Conservation (phyloP, 345 rosid genomes). For the Kernera saxatilis region DNA sequence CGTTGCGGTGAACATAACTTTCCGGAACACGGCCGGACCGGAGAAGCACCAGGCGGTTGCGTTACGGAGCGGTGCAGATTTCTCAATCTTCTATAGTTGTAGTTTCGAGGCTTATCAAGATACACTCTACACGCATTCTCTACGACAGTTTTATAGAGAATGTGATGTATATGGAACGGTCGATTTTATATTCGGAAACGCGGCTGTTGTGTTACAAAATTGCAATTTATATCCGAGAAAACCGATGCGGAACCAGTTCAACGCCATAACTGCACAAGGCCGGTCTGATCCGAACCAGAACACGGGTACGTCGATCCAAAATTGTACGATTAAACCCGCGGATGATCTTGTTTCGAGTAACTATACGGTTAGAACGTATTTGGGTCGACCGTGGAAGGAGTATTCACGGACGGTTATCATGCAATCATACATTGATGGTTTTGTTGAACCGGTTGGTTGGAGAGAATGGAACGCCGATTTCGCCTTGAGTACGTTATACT, state of each 20-base stretch:
- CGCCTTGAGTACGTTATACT: slow-evolving; percentile 62
- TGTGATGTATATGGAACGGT: slow-evolving; percentile 90
- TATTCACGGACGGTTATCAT: slow-evolving; percentile 69
- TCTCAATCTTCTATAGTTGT: slow-evolving; percentile 73
- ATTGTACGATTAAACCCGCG: slow-evolving; percentile 55
- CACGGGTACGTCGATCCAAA: slow-evolving; percentile 74
- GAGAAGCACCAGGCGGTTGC: slow-evolving; percentile 89
- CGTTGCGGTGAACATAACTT: slow-evolving; percentile 67
- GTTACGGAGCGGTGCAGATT: slow-evolving; percentile 67
- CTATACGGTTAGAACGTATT: slow-evolving; percentile 42
- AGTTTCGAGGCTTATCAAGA: slow-evolving; percentile 91
- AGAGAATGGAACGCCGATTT: slow-evolving; percentile 54
- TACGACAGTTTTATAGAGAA: slow-evolving; percentile 80
- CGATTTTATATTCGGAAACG: slow-evolving; percentile 92
- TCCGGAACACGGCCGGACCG: slow-evolving; percentile 92
- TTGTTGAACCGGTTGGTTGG: slow-evolving; percentile 78
- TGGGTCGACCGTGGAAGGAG: slow-evolving; percentile 94
- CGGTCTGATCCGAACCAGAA: slow-evolving; percentile 83
- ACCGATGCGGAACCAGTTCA: slow-evolving; percentile 75
- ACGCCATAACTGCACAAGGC: slow-evolving; percentile 91
- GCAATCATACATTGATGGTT: slow-evolving; percentile 45
- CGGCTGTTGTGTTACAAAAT: slow-evolving; percentile 68
- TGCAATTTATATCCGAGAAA: slow-evolving; percentile 71
- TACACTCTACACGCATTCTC: slow-evolving; percentile 75
- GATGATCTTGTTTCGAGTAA: slow-evolving; percentile 52